Evolutionary conservation across 2,329 filamentous ascomycete genomes (phyloP).

Genomic region (Trichoderma sp.): DNA sequence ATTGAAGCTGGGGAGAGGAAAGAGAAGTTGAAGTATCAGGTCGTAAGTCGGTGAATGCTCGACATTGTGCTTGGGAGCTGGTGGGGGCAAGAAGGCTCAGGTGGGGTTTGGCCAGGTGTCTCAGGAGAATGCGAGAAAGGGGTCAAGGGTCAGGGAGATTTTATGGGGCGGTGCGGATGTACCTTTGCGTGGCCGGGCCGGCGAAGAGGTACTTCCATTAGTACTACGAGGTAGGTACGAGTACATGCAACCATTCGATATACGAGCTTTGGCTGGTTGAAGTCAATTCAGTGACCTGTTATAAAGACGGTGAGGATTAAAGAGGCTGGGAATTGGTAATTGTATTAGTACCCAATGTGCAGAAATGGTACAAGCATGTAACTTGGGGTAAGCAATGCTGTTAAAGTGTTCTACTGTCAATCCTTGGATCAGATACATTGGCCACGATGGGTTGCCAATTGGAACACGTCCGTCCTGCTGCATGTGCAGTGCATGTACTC

Average conservation of each 20-base stretch:
- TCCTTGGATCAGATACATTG: background rate
- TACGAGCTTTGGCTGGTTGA: background rate
- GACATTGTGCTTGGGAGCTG: conserved; percentile 6
- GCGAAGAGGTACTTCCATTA: background rate
- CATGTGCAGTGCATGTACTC: background rate
- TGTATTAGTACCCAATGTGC: background rate
- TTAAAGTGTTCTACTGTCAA: background rate
- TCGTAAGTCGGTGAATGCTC: conserved; percentile 15
- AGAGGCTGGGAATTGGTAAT: background rate
- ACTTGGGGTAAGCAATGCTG: background rate
- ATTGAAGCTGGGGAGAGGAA: background rate
- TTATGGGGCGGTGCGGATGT: background rate
- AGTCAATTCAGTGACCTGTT: background rate
- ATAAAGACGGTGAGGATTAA: background rate
- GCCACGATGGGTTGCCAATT: background rate
- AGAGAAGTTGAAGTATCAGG: background rate
- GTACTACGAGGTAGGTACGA: background rate
- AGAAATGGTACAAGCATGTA: background rate
- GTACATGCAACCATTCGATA: background rate
- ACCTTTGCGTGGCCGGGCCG: background rate
- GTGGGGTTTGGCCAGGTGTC: conserved; percentile 9
- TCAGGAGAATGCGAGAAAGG: conserved; percentile 2
- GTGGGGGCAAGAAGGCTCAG: conserved; percentile 12
- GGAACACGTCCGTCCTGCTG: background rate
- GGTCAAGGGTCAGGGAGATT: background rate